Conservation (phyloP, 768 basidiomycete species). For the Cubamyces lactineus region DNA sequence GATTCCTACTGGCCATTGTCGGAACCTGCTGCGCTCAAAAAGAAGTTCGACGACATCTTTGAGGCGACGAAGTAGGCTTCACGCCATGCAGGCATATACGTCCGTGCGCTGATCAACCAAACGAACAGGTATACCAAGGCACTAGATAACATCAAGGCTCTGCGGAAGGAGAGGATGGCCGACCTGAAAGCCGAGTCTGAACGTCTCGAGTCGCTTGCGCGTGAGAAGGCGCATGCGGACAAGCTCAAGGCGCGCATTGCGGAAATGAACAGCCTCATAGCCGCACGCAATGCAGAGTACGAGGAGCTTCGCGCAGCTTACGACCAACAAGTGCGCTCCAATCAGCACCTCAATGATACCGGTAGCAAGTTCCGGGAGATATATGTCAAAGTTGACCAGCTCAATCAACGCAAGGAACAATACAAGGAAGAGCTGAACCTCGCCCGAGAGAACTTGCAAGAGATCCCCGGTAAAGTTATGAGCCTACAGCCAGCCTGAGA, state of each 20-base stretch:
- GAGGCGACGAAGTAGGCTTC: slow-evolving; percentile 87
- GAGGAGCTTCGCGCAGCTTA: slow-evolving; percentile 71
- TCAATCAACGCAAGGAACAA: slow-evolving; percentile 64
- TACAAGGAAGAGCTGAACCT: slow-evolving; percentile 64
- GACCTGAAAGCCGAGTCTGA: slow-evolving; percentile 95
- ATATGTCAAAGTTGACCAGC: slow-evolving; percentile 67
- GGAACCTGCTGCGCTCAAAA: slow-evolving; percentile 89
- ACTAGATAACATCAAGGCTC: slow-evolving; percentile 84
- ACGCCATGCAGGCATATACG: neutral
- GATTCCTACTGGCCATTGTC: slow-evolving; percentile 98
- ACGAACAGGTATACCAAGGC: slow-evolving; percentile 91
- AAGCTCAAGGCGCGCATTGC: slow-evolving; percentile 71
- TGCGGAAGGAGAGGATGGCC: slow-evolving; percentile 88
- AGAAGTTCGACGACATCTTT: slow-evolving; percentile 99
- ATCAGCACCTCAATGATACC: slow-evolving; percentile 78
- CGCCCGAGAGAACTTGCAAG: slow-evolving; percentile 63
- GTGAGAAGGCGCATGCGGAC: slow-evolving; percentile 86
- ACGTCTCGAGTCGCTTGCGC: slow-evolving; percentile 71
- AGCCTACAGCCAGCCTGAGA: slow-evolving; percentile 36
- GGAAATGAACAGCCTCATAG: slow-evolving; percentile 63
- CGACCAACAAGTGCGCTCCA: slow-evolving; percentile 66
- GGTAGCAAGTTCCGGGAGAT: slow-evolving; percentile 86
- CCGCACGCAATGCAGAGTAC: slow-evolving; percentile 71
- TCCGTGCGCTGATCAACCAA: neutral
- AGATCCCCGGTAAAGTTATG: slow-evolving; percentile 52